Percentiles rank a stretch among this genome's conserved stretches.
phyloP scores from a whole-genome alignment of 2,329 filamentous ascomycete species.

The Microsporum ferrugineum region DNA sequence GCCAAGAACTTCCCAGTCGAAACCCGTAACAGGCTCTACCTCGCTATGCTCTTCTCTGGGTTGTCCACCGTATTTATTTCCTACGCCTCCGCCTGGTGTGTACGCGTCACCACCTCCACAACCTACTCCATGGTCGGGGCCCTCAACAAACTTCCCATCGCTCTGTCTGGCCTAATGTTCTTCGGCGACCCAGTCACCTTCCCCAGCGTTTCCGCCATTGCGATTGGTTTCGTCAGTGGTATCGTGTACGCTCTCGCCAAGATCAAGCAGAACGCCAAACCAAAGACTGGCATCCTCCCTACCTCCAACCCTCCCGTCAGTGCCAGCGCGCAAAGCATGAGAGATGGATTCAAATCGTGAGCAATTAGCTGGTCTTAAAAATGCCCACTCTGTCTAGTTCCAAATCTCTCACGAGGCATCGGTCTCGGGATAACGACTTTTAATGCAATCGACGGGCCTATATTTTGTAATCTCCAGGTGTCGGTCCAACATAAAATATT shows the following conservation, averaged over 20 bases:
- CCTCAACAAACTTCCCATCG: slow-evolving; percentile 94
- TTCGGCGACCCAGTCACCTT: slow-evolving; percentile 90
- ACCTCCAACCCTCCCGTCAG: slow-evolving; percentile 62
- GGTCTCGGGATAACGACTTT: neutral
- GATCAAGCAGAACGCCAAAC: slow-evolving; percentile 61
- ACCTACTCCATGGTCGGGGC: slow-evolving; percentile 99
- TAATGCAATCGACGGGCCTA: neutral
- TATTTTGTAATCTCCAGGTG: neutral
- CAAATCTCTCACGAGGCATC: neutral
- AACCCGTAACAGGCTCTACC: slow-evolving; percentile 64
- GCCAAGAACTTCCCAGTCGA: slow-evolving; percentile 77
- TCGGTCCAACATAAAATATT: neutral
- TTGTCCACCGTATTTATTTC: slow-evolving; percentile 93
- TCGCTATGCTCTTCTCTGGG: slow-evolving; percentile 89
- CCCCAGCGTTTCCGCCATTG: slow-evolving; percentile 81
- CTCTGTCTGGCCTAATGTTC: slow-evolving; percentile 83
- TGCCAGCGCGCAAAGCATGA: slow-evolving; percentile 81
- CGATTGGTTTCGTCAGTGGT: slow-evolving; percentile 81
- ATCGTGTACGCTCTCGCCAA: slow-evolving; percentile 83
- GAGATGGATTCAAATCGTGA: slow-evolving; percentile 67
- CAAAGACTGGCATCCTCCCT: slow-evolving; percentile 57
- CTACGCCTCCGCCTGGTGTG: slow-evolving; percentile 99
- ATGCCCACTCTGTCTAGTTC: neutral
- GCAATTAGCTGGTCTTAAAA: slow-evolving; percentile 2
- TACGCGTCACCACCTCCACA: slow-evolving; percentile 90